Conservation (phyloP, 2,329 filamentous ascomycete species). For the Aureobasidium sp. region DNA sequence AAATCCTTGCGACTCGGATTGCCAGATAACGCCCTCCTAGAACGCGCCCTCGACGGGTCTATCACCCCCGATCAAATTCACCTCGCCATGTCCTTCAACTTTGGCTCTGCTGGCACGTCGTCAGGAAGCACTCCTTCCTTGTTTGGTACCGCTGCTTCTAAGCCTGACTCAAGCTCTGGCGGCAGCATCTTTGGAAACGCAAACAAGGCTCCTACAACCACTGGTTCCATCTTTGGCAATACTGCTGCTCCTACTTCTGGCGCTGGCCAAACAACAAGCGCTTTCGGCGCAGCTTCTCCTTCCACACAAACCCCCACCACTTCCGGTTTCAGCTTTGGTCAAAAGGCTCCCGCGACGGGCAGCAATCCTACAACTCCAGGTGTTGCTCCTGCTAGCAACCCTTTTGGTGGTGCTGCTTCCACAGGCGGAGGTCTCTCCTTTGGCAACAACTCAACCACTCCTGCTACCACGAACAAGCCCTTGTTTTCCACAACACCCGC, state of each 20-base stretch:
- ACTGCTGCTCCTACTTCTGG: background rate
- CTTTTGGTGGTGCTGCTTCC: conserved; percentile 1
- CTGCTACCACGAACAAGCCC: conserved; percentile 20
- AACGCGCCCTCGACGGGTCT: conserved; percentile 8
- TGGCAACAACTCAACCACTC: conserved; percentile 20
- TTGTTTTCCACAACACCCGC: conserved; percentile 25
- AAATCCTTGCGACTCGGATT: background rate
- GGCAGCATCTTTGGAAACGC: conserved; percentile 20
- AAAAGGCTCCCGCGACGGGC: background rate
- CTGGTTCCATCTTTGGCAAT: conserved; percentile 18
- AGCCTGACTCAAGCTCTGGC: conserved; percentile 17
- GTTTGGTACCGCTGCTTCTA: conserved; percentile 13
- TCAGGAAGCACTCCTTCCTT: conserved; percentile 26
- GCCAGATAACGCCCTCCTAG: background rate
- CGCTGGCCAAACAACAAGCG: conserved; percentile 9
- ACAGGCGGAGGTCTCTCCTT: background rate
- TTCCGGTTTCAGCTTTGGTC: conserved; percentile 18
- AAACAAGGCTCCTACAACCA: conserved; percentile 15
- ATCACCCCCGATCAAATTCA: background rate
- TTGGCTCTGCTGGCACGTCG: conserved; percentile 29
- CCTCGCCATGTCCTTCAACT: conserved; percentile 24
- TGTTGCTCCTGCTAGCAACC: conserved; percentile 1
- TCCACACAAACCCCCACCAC: conserved; percentile 3
- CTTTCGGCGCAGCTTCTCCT: conserved; percentile 18
- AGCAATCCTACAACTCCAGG: conserved; percentile 43